These are phyloP conservation scores for Geotrichum carabidarum DNA, from an alignment of 1,139 yeast genomes.

Conservation along the genomic window DNA sequence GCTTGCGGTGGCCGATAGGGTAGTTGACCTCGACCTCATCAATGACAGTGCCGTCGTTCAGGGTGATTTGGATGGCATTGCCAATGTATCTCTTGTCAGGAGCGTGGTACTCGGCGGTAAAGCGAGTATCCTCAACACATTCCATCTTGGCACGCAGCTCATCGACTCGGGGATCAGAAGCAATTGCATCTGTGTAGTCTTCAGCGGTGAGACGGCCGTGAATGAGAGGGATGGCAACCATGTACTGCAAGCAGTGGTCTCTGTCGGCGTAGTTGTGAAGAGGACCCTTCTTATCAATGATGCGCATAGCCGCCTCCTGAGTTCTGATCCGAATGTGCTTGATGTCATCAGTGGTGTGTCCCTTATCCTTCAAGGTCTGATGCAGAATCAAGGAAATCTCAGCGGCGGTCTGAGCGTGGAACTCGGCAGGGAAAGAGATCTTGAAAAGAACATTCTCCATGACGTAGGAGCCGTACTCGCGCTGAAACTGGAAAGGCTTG, in stretches of 20 bases:
- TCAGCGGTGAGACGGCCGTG: slow-evolving; percentile 53
- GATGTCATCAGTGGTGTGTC: slow-evolving; percentile 47
- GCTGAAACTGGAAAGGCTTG: slow-evolving; percentile 49
- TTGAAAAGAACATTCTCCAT: slow-evolving; percentile 59
- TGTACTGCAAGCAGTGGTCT: slow-evolving; percentile 59
- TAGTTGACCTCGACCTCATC: slow-evolving; percentile 52
- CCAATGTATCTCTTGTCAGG: slow-evolving; percentile 56
- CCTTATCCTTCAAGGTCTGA: slow-evolving; percentile 38
- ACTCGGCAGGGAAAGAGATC: slow-evolving; percentile 61
- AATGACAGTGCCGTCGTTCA: slow-evolving; percentile 50
- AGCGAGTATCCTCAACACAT: slow-evolving; percentile 48
- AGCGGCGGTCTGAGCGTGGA: slow-evolving; percentile 62
- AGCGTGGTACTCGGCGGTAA: slow-evolving; percentile 50
- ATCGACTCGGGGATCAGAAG: slow-evolving; percentile 50
- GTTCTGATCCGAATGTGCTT: slow-evolving; percentile 48
- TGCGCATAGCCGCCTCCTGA: slow-evolving; percentile 56
- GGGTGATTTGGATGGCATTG: slow-evolving; percentile 47
- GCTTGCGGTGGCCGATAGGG: slow-evolving; percentile 54
- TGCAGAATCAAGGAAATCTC: slow-evolving; percentile 51
- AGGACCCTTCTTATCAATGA: slow-evolving; percentile 55
- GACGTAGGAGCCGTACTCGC: slow-evolving; percentile 52
- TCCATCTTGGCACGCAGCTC: slow-evolving; percentile 50
- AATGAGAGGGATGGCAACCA: slow-evolving; percentile 54
- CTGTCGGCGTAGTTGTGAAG: slow-evolving; percentile 58
- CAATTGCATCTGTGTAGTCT: slow-evolving; percentile 50